A percentile compares a stretch with the other conserved stretches of the same genome.
These are phyloP conservation scores for Erodium moschatum DNA, from an alignment of 441 rosid species.

Conservation along the genomic window DNA sequence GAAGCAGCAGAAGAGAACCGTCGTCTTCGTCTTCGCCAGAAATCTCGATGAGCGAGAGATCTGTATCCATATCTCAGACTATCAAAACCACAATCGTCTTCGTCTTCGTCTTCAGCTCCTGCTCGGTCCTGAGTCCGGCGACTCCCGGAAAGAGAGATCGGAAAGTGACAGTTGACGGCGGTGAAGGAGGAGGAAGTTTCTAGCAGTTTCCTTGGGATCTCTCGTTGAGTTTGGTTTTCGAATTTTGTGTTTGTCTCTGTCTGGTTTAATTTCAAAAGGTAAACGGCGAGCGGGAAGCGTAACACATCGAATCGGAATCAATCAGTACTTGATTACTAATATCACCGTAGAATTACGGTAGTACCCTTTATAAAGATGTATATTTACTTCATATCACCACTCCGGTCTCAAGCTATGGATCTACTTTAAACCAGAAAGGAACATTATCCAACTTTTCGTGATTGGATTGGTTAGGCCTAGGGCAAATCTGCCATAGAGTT, in stretches of 20 bases:
- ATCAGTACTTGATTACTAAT: not conserved
- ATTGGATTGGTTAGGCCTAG: too few species aligned
- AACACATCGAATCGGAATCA: not conserved
- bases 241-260: not conserved
- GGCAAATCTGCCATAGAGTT: too few species aligned
- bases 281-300: constrained; percentile 9
- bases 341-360: not conserved
- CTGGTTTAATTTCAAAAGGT: constrained; percentile 9
- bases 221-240: not conserved
- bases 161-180: not conserved
- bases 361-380: not conserved
- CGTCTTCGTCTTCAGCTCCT: not conserved
- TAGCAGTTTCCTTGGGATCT: constrained; percentile 6
- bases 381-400: too few species aligned
- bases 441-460: too few species aligned
- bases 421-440: too few species aligned
- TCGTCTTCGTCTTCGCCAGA: constrained; percentile 7
- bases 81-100: not conserved
- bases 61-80: constrained; percentile 2
- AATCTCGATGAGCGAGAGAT: constrained; percentile 10
- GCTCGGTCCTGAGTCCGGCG: not conserved
- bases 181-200: not conserved
- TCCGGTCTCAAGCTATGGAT: too few species aligned
- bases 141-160: not conserved
- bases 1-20: not conserved